These are phyloP conservation scores for Ensete glaucum DNA, from an alignment of 176 grass and related monocot genomes.

Conservation along the genomic window DNA sequence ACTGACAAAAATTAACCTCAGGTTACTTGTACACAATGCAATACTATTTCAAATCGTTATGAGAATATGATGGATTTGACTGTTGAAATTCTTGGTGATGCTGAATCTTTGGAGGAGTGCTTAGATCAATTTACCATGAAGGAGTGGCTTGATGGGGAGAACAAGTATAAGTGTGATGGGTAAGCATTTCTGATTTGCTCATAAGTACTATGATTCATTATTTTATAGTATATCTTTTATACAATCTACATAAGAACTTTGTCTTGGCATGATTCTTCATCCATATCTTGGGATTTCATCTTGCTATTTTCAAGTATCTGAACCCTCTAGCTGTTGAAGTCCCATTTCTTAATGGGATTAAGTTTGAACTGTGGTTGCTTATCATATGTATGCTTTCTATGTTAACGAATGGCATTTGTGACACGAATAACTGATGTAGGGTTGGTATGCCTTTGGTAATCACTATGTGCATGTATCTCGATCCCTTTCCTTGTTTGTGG, in stretches of 20 bases:
- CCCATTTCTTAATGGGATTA: not conserved
- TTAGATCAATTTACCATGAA: constrained; percentile 88
- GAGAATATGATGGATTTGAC: constrained; percentile 99
- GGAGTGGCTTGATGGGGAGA: constrained; percentile 99
- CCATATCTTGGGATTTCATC: not conserved
- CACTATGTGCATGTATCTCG: too few relatives aligned
- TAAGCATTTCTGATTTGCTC: constrained; percentile 35
- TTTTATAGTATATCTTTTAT: not conserved
- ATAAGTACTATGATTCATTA: not conserved
- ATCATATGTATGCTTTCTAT: not conserved
- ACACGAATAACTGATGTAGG: not conserved
- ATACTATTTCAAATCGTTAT: constrained; percentile 88
- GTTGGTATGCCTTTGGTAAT: too few relatives aligned
- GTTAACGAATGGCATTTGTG: not conserved
- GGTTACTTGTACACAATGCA: constrained; percentile 77
- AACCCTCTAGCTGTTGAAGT: not conserved
- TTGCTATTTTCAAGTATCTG: not conserved
- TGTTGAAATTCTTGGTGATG: constrained; percentile 99
- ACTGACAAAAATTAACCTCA: constrained; percentile 20
- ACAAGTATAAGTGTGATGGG: constrained; percentile 98
- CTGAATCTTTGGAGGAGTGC: constrained; percentile 81
- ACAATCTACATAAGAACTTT: not conserved
- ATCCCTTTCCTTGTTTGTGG: too few relatives aligned
- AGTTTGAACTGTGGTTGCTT: not conserved
- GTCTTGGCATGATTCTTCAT: not conserved